Conservation (phyloP, 768 basidiomycete species). For the Mycena vulgaris region DNA sequence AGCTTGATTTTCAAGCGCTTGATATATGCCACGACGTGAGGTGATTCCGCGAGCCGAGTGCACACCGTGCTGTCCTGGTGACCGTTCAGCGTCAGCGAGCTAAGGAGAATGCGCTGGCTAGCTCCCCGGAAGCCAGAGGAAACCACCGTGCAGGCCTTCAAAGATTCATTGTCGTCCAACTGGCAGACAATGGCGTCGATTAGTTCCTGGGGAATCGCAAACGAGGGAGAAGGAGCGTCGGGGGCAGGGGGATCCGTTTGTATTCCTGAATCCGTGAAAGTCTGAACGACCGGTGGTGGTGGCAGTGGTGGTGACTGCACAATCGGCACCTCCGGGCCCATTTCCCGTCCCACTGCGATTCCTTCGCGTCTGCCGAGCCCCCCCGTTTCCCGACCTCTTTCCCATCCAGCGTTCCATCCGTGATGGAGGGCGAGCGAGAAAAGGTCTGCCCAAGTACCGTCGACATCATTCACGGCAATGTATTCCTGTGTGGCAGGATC, state of each 20-base stretch:
- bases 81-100: not conserved
- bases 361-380: not conserved
- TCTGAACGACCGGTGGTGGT: too few species aligned
- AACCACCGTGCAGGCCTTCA: not conserved
- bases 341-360: not conserved
- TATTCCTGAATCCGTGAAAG: too few species aligned
- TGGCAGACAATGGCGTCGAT: not conserved
- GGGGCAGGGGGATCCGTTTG: not conserved
- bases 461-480: not conserved
- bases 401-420: not conserved
- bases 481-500: not conserved
- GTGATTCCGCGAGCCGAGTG: not conserved
- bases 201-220: not conserved
- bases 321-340: too few species aligned
- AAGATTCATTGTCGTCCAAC: not conserved
- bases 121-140: not conserved
- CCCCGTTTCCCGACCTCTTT: not conserved
- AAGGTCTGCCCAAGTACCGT: not conserved
- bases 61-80: not conserved
- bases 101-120: not conserved
- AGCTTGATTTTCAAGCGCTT: not conserved
- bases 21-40: not conserved
- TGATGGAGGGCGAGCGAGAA: not conserved
- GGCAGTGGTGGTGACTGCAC: too few species aligned
- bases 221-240: not conserved